Evolutionary conservation across 2,329 filamentous ascomycete genomes (phyloP), one percentile per base, ranked within the genome.

Genomic region (Orbilia blumenaviensis): DNA sequence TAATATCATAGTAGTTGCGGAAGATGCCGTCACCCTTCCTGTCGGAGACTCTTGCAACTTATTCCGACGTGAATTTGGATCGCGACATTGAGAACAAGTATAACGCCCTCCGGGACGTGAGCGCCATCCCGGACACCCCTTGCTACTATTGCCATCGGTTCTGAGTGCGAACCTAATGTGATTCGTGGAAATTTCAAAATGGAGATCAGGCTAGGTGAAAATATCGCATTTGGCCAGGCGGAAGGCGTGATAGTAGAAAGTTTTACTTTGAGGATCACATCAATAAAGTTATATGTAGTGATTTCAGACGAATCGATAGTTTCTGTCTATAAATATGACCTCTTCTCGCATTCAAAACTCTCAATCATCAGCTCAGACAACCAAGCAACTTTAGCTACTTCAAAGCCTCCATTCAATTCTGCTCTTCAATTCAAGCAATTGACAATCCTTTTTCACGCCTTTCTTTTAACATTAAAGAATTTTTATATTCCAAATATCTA

Each of bases 321-420:
- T 23, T 29, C 41, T 25, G 7, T 71, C 32, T 71, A 71, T 71
- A 71, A 71, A 71, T 54, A 71, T 18, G 56, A n/a, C 54, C 7
- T 1, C 42, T 18, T 9, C 32, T 32, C 29, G 16, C 41, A 16
- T 6, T 41, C 32, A 21, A 32, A 42, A 14, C 6, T 62, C 38
- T 44, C 44, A 71, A 62, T 62, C 25, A 56, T 61, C 25, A 68
- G 9, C 36, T 38, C 42, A 56, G 25, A 29, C 1, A 32, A 69
- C 27, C 66, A 52, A 52, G 41, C 42, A 52, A 46, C 50, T 23
- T n/a, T 4, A 38, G 5, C 32, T n/a, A n/a, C 32, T 56, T 25
- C 29, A 36, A 56, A 27, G 18, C 1, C 62, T 42, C 36, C 23
- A 18, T 16, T 68, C 52, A 42, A 58, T 42, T 44, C 36, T 66